Base-by-base conservation (phyloP, 495 filamentous ascomycete genomes). In the Hypomontagnella monticulosa region DNA sequence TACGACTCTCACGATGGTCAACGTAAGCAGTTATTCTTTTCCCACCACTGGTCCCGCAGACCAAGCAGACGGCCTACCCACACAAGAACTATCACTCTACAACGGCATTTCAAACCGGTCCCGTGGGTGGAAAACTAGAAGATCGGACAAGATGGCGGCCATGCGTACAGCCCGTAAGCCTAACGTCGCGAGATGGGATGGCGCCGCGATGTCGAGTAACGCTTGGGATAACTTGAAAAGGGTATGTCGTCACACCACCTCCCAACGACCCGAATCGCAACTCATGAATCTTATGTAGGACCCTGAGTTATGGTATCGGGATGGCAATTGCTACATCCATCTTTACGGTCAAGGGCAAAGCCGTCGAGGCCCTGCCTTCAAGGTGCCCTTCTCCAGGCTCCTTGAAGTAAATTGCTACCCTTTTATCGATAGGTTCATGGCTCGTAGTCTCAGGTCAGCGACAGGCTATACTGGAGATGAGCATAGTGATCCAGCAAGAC, bases 281-380 rank as follows among this genome's bases (percentile, higher is more conserved):
- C 41, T 64, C 2, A 64, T 40, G n/a, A 2, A 4, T 18, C 5
- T 55, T 0, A 18, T 27, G 6, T 42, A 84, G 82, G 88, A 91
- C 70, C 75, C 83, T 11, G 87, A 90, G 55, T 78, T 91, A 11
- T 91, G 86, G 87, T 80, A 78, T 72, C 75, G 79, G 0, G 73
- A 84, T 55, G 88, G 85, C 9, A 83, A 90, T 69, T 91, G 88
- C 63, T 74, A 83, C 1, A 79, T 91, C 1, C 78, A 89, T 72
- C 78, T 91, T 4, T 86, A 90, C 54, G 80, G 73, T 4, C 76
- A 76, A 57, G 87, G 87, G 4, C 82, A 84, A 41, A 89, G 87
- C 6, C 79, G 77, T 55, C 75, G 86, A 67, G 85, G 86, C 0
- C 84, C 88, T 30, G 82, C 88, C 12, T 84, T 91, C 61, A 81